Evolutionary conservation across 176 grass and related monocot genomes (phyloP).

Genomic region (Lolium rigidum): DNA sequence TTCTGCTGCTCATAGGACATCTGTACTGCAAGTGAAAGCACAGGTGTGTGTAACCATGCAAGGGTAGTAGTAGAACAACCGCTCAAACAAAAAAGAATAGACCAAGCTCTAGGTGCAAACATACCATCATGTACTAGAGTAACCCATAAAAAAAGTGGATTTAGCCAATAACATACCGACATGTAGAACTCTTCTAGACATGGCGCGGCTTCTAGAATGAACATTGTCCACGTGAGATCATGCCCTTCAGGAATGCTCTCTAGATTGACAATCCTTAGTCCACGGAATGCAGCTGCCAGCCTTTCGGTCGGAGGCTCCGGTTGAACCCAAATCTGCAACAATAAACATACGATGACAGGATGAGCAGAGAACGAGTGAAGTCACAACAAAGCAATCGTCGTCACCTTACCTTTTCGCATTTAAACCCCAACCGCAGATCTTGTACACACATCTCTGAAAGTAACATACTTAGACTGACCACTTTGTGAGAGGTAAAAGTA

Average conservation of each 20-base stretch:
- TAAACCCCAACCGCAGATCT: neutral
- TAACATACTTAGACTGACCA: neutral
- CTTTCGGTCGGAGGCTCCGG: neutral
- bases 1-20: neutral
- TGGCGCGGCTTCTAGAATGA: no score
- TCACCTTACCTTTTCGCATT: neutral
- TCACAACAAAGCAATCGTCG: no score
- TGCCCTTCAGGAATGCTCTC: no score
- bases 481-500: neutral
- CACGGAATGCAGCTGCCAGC: neutral
- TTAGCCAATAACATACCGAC: no score
- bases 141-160: no score
- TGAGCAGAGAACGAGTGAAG: no score
- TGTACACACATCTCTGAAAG: neutral
- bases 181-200: no score
- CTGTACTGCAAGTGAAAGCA: neutral
- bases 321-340: neutral
- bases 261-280: neutral
- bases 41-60: neutral
- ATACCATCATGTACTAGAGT: no score
- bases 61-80: no score
- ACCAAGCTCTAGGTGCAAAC: no score
- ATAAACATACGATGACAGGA: neutral
- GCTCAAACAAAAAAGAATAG: no score
- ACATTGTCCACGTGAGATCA: no score